Conservation (phyloP, 1,284 basidiomycete genomes). For the Rhodotorula sp. region DNA sequence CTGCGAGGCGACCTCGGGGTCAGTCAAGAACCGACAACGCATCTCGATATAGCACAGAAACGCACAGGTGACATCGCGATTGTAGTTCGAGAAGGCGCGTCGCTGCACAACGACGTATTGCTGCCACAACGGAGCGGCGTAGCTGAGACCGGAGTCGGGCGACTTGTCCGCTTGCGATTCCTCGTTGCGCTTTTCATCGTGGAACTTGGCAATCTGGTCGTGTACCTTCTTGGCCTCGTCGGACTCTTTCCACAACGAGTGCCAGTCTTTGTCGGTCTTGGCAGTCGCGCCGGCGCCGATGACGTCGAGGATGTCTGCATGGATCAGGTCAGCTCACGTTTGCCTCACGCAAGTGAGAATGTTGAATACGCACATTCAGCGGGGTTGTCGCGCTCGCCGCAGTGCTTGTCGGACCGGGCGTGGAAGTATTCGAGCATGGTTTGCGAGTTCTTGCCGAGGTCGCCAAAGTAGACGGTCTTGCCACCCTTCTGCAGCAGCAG, state of each 20-base stretch:
- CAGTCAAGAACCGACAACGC: not conserved
- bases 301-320: constrained; percentile 54
- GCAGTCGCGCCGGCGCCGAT: constrained; percentile 72
- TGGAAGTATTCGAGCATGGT: constrained; percentile 63
- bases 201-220: constrained; percentile 52
- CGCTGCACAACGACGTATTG: constrained; percentile 44
- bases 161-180: constrained; percentile 42
- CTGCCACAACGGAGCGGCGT: constrained; percentile 41
- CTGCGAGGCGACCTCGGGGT: not conserved
- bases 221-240: constrained; percentile 52
- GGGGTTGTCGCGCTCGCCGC: constrained; percentile 55
- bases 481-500: constrained; percentile 59
- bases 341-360: constrained; percentile 21
- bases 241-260: constrained; percentile 65
- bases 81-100: constrained; percentile 45
- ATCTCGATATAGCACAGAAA: constrained; percentile 21
- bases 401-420: constrained; percentile 54
- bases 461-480: constrained; percentile 73
- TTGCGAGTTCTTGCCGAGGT: constrained; percentile 57
- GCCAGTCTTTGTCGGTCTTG: constrained; percentile 69
- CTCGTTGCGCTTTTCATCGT: constrained; percentile 28
- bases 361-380: constrained; percentile 45
- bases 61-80: constrained; percentile 48
- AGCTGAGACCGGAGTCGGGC: constrained; percentile 44
- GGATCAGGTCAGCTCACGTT: not conserved